phyloP scores from a whole-genome alignment of 2,329 filamentous ascomycete species.

The Fusarium sp. region DNA sequence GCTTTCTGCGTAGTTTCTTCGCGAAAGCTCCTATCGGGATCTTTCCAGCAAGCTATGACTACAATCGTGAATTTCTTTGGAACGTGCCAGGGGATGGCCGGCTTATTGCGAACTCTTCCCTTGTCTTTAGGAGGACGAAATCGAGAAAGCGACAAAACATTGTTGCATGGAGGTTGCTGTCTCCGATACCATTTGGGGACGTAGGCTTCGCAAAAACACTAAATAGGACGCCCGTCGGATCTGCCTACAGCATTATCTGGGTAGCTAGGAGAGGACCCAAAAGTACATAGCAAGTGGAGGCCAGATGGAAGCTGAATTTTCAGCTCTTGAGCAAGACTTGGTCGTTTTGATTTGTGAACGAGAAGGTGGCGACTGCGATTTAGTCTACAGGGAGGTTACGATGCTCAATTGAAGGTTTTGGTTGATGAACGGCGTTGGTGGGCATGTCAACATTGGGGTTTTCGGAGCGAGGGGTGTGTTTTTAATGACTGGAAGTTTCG shows the following conservation, averaged over 20 bases:
- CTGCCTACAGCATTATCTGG: neutral
- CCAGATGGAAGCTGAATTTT: neutral
- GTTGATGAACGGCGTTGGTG: slow-evolving; percentile 40
- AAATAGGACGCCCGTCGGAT: neutral
- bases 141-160: neutral
- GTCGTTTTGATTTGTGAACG: slow-evolving; percentile 13
- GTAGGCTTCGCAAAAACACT: neutral
- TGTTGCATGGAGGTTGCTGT: neutral
- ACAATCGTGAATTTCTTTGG: slow-evolving; percentile 9
- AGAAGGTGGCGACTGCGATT: slow-evolving; percentile 6
- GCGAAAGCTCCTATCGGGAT: neutral
- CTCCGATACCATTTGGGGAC: neutral
- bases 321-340: slow-evolving; percentile 2
- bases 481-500: slow-evolving; percentile 30
- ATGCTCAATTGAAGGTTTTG: slow-evolving; percentile 30
- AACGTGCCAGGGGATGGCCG: neutral
- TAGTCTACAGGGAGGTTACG: slow-evolving; percentile 19
- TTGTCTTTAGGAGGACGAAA: neutral
- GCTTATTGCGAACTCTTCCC: neutral
- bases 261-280: slow-evolving; percentile 6
- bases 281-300: slow-evolving; percentile 7
- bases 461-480: slow-evolving; percentile 36
- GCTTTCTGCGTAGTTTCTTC: slow-evolving; percentile 6
- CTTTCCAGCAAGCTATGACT: slow-evolving; percentile 3
- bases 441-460: slow-evolving; percentile 27